Evolutionary conservation across 352 stramenopile genomes (phyloP).

Genomic region (Phytophthora tubulina): DNA sequence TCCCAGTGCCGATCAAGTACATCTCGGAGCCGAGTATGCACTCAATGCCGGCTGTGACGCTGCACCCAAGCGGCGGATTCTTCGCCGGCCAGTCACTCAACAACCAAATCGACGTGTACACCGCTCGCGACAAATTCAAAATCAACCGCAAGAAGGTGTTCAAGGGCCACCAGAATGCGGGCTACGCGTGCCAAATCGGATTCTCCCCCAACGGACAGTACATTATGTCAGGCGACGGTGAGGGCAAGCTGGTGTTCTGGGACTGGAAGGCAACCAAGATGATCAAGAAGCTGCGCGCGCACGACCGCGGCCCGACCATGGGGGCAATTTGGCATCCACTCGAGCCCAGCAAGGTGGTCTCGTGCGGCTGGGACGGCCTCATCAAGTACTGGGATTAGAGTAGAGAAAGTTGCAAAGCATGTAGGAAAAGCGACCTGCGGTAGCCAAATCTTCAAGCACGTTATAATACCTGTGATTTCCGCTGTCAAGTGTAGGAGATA

Average conservation of each 20-base stretch:
- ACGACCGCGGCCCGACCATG: conserved; percentile 96
- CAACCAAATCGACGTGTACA: conserved; percentile 99
- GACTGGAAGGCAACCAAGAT: conserved; percentile 98
- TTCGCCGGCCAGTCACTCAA: conserved; percentile 97
- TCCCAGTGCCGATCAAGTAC: conserved; percentile 99
- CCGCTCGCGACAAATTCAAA: conserved; percentile 95
- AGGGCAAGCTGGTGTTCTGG: conserved; percentile 99
- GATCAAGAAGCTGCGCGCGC: conserved; percentile 89
- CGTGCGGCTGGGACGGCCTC: conserved; percentile 98
- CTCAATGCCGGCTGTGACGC: conserved; percentile 96
- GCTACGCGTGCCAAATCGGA: conserved; percentile 97
- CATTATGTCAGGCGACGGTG: conserved; percentile 95
- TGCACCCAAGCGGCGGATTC: conserved; percentile 94
- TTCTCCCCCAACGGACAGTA: conserved; percentile 97
- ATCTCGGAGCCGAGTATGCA: conserved; percentile 99
- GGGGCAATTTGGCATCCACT: conserved; percentile 97
- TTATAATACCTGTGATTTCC: too few species aligned
- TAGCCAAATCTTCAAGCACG: background rate
- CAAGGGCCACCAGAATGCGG: conserved; percentile 93
- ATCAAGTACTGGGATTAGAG: conserved; percentile 99
- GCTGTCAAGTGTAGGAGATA: too few species aligned
- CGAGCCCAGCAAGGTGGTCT: conserved; percentile 96
- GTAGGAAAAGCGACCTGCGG: background rate
- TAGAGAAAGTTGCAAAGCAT: background rate
- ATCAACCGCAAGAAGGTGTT: conserved; percentile 95